phyloP scores from a whole-genome alignment of 768 basidiomycete species.

The Tylopilus rubrobrunneus region DNA sequence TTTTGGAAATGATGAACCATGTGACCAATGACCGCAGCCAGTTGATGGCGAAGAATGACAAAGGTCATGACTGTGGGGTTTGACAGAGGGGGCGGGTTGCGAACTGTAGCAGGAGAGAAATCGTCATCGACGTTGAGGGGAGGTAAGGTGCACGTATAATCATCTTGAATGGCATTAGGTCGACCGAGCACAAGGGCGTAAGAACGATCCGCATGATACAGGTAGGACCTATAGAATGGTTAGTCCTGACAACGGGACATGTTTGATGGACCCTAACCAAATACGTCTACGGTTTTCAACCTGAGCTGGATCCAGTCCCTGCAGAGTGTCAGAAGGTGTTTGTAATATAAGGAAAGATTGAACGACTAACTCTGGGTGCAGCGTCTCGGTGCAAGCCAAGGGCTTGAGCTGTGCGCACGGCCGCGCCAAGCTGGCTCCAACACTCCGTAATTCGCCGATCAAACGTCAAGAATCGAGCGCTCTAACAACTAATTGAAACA shows the following conservation, averaged over 20 bases:
- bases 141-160: slow-evolving; percentile 77
- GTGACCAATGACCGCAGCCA: slow-evolving; percentile 81
- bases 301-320: slow-evolving; percentile 71
- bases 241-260: background rate
- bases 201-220: slow-evolving; percentile 92
- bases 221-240: slow-evolving; percentile 59
- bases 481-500: slow-evolving; percentile 36
- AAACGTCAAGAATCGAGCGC: slow-evolving; percentile 65
- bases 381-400: slow-evolving; percentile 91
- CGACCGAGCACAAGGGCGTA: slow-evolving; percentile 89
- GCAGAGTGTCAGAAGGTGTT: slow-evolving; percentile 7
- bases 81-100: slow-evolving; percentile 54
- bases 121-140: slow-evolving; percentile 74
- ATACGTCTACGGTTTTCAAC: slow-evolving; percentile 88
- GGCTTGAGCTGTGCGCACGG: slow-evolving; percentile 89
- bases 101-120: slow-evolving; percentile 39
- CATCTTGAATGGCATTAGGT: slow-evolving; percentile 85
- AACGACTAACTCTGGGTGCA: slow-evolving; percentile 62
- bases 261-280: slow-evolving; percentile 48
- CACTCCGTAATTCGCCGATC: slow-evolving; percentile 90
- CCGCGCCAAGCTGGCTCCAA: slow-evolving; percentile 94
- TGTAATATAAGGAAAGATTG: background rate
- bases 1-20: slow-evolving; percentile 94
- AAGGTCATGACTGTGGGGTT: slow-evolving; percentile 84
- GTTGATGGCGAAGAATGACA: slow-evolving; percentile 77